Evolutionary conservation across 305 asterid genomes (phyloP).

Genomic region (Solanum chacoense): DNA sequence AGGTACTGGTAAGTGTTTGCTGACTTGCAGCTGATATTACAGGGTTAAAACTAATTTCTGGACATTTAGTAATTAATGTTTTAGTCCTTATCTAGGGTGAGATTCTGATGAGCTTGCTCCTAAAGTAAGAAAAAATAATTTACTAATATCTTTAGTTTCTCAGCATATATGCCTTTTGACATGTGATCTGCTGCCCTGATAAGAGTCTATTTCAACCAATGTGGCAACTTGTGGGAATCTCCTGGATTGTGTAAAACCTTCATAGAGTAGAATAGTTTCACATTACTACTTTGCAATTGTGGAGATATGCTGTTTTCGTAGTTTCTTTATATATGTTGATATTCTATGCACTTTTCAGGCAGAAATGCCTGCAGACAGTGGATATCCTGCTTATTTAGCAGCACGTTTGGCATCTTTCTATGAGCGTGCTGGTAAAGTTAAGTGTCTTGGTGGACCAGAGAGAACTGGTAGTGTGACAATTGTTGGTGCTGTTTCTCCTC

Average conservation of each 20-base stretch:
- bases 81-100: background rate
- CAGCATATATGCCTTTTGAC: background rate
- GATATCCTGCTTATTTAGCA: conserved; percentile 97
- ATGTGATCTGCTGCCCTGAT: background rate
- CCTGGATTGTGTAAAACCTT: background rate
- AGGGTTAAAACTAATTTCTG: background rate
- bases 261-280: background rate
- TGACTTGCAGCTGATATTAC: background rate
- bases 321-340: background rate
- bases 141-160: background rate
- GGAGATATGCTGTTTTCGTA: background rate
- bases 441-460: conserved; percentile 95
- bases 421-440: conserved; percentile 93
- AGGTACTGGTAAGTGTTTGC: background rate
- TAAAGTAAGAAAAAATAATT: background rate
- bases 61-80: background rate
- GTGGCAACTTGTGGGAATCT: background rate
- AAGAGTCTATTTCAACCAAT: background rate
- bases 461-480: conserved; percentile 95
- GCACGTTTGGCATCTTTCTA: conserved; percentile 97
- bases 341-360: conserved; percentile 37
- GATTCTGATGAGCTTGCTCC: background rate
- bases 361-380: conserved; percentile 99
- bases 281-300: background rate
- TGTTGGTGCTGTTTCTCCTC: conserved; percentile 98